These are phyloP conservation scores for Heteromeles arbutifolia DNA, from an alignment of 306 rosid species.

Conservation along the genomic window DNA sequence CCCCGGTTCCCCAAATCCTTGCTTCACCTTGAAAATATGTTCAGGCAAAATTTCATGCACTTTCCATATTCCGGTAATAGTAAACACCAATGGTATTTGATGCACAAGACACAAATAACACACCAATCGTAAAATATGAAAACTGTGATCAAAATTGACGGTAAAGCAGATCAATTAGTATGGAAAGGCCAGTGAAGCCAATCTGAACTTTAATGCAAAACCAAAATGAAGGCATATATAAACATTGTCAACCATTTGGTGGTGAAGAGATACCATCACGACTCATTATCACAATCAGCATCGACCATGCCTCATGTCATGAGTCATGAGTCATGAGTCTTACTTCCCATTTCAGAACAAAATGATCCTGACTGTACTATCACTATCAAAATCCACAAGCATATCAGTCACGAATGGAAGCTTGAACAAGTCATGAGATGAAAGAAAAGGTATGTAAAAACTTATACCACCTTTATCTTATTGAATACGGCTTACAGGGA, in stretches of 20 bases:
- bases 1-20: not conserved
- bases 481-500: not conserved
- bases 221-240: not conserved
- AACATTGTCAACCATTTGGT: too few species aligned
- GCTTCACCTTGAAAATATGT: not conserved
- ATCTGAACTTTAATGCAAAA: not conserved
- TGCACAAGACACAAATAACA: not conserved
- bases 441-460: not conserved
- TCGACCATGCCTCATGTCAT: too few species aligned
- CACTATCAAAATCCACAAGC: not conserved
- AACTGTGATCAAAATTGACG: not conserved
- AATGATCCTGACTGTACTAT: not conserved
- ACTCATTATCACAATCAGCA: too few species aligned
- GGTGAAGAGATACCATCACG: too few species aligned
- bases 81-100: not conserved
- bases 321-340: not conserved
- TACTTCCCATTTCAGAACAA: not conserved
- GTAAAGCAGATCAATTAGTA: not conserved
- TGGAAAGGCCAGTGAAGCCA: not conserved
- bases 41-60: not conserved
- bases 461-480: not conserved
- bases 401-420: not conserved
- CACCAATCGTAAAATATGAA: not conserved
- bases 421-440: not conserved
- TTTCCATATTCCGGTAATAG: not conserved